Evolutionary conservation across 23 red algal species (phyloP).

Genomic region (Gracilaria vermiculophylla): DNA sequence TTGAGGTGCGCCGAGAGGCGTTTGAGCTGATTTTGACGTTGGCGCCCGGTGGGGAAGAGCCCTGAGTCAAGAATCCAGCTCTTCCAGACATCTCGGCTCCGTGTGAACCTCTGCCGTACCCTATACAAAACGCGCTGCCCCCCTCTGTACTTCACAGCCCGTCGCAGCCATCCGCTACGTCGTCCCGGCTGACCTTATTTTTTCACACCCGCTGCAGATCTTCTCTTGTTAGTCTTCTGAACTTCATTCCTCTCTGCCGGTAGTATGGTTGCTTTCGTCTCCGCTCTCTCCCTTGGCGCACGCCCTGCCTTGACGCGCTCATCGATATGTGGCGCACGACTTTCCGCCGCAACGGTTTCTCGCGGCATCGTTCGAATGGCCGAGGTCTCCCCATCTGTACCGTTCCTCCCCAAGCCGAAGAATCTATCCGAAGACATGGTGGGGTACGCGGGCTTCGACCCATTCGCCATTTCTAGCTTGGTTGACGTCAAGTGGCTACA

Average conservation of each 20-base stretch:
- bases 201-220: too few species aligned
- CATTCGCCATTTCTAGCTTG: slow-evolving; percentile 81
- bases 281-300: slow-evolving; percentile 22
- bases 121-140: background rate
- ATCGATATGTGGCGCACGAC: slow-evolving; percentile 25
- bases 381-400: slow-evolving; percentile 36
- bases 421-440: slow-evolving; percentile 41
- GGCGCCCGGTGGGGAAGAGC: background rate
- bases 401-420: slow-evolving; percentile 56
- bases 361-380: slow-evolving; percentile 3
- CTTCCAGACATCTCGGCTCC: background rate
- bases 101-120: background rate
- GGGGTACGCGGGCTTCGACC: slow-evolving; percentile 82
- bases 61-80: background rate
- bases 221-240: too few species aligned
- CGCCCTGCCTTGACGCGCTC: slow-evolving; percentile 13
- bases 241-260: too few species aligned
- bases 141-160: background rate
- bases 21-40: background rate
- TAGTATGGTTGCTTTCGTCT: slow-evolving; percentile 14
- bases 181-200: too few species aligned
- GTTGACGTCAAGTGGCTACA: slow-evolving; percentile 89
- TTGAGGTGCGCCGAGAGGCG: background rate
- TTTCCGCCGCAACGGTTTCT: background rate
- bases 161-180: background rate